Percentiles rank a stretch among this genome's conserved stretches.
Conservation (phyloP, 768 basidiomycete genomes). For the Trametes coccinea region DNA sequence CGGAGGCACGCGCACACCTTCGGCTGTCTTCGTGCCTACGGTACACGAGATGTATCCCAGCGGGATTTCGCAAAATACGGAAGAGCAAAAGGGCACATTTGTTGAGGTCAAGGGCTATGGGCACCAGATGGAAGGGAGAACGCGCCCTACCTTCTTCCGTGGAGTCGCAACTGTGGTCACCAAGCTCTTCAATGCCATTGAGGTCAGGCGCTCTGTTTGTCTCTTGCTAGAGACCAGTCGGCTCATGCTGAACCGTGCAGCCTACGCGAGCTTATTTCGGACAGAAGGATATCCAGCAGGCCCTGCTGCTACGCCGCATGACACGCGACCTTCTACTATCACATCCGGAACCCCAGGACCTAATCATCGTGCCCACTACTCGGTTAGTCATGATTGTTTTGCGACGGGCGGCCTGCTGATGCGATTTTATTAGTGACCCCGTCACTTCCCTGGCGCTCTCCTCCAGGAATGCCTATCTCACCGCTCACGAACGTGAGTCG, state of each 20-base stretch:
- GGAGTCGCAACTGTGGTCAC: constrained; percentile 95
- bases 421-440: constrained; percentile 38
- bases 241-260: constrained; percentile 38
- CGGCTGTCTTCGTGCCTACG: constrained; percentile 78
- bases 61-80: constrained; percentile 77
- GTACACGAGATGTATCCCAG: constrained; percentile 91
- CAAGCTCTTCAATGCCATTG: constrained; percentile 90
- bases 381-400: constrained; percentile 40
- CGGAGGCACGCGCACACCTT: constrained; percentile 40
- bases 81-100: constrained; percentile 82
- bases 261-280: constrained; percentile 94
- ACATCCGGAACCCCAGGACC: constrained; percentile 65
- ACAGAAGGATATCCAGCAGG: constrained; percentile 98
- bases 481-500: constrained; percentile 55
- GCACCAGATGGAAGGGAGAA: constrained; percentile 90
- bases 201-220: constrained; percentile 48
- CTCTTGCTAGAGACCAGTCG: neutral
- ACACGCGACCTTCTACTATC: constrained; percentile 78
- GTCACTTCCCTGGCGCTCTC: constrained; percentile 78
- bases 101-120: constrained; percentile 90
- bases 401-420: neutral
- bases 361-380: constrained; percentile 88
- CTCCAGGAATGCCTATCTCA: constrained; percentile 87
- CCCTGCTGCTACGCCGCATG: constrained; percentile 78
- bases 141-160: constrained; percentile 88